phyloP scores from a whole-genome alignment of 148 eudicot genomes.

The Fagopyrum homotropicum region DNA sequence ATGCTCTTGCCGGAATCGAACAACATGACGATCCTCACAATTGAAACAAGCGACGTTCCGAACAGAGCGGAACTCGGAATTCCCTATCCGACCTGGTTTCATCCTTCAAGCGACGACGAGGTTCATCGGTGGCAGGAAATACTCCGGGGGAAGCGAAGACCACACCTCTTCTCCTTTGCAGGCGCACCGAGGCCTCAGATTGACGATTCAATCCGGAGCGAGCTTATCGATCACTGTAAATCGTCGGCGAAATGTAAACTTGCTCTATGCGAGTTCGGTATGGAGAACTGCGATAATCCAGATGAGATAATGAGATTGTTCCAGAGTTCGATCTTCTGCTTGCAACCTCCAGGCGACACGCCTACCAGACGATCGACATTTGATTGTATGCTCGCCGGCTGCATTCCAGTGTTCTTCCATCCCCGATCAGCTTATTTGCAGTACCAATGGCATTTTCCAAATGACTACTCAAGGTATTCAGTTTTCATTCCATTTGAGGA shows the following conservation, averaged over 20 bases:
- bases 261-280: slow-evolving; percentile 60
- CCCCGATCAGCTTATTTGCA: slow-evolving; percentile 82
- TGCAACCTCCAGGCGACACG: slow-evolving; percentile 95
- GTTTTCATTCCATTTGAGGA: slow-evolving; percentile 8
- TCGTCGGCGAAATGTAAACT: slow-evolving; percentile 44
- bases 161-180: slow-evolving; percentile 69
- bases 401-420: slow-evolving; percentile 93
- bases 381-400: slow-evolving; percentile 88
- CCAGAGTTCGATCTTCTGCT: slow-evolving; percentile 78
- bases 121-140: slow-evolving; percentile 47
- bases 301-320: slow-evolving; percentile 80
- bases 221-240: slow-evolving; percentile 60
- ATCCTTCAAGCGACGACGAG: slow-evolving; percentile 51
- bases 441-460: slow-evolving; percentile 88
- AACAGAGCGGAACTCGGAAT: slow-evolving; percentile 50
- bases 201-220: slow-evolving; percentile 65
- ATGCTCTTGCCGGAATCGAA: slow-evolving; percentile 46
- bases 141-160: slow-evolving; percentile 34
- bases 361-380: slow-evolving; percentile 87
- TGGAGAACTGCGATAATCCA: slow-evolving; percentile 75
- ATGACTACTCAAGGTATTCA: slow-evolving; percentile 58
- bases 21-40: slow-evolving; percentile 56
- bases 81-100: slow-evolving; percentile 81
- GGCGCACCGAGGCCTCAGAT: slow-evolving; percentile 85
- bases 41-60: slow-evolving; percentile 68